phyloP scores from a whole-genome alignment of 1,284 basidiomycete species.

The Thecaphora thlaspeos region DNA sequence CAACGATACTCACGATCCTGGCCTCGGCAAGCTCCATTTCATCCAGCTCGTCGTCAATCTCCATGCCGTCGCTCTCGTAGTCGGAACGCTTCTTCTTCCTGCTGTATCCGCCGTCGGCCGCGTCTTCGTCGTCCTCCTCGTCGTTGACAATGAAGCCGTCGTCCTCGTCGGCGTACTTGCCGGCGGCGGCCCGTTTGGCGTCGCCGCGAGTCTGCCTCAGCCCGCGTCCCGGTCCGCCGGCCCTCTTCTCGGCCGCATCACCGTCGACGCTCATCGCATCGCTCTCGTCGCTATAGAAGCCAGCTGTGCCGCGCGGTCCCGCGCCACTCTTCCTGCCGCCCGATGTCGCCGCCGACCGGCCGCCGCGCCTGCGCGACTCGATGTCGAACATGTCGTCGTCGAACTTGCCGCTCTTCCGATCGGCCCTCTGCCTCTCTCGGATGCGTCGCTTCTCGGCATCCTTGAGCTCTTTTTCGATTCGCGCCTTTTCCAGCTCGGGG shows the following conservation, averaged over 20 bases:
- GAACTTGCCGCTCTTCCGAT: constrained; percentile 34
- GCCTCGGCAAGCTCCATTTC: constrained; percentile 46
- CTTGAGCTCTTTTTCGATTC: constrained; percentile 50
- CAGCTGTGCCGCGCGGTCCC: constrained; percentile 29
- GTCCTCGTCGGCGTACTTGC: constrained; percentile 44
- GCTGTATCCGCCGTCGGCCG: constrained; percentile 8
- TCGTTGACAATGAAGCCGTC: constrained; percentile 54
- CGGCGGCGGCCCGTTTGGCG: constrained; percentile 18
- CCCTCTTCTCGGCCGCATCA: constrained; percentile 20
- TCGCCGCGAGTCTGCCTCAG: constrained; percentile 4
- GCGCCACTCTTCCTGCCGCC: constrained; percentile 26
- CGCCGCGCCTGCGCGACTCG: constrained; percentile 21
- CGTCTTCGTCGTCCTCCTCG: constrained; percentile 33
- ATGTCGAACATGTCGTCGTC: constrained; percentile 45
- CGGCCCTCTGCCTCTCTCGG: constrained; percentile 40
- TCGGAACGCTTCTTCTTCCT: constrained; percentile 18
- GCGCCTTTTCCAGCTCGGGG: constrained; percentile 67
- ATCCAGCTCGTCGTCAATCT: constrained; percentile 50
- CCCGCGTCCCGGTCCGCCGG: constrained; percentile 14
- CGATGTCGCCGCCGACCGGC: constrained; percentile 14
- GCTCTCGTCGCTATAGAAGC: constrained; percentile 50
- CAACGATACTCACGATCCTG: constrained; percentile 20
- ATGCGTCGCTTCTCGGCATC: constrained; percentile 48
- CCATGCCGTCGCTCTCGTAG: constrained; percentile 42
- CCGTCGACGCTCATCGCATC: constrained; percentile 22